Base-by-base conservation (phyloP, 1,284 basidiomycete species). In the Malassezia restricta region DNA sequence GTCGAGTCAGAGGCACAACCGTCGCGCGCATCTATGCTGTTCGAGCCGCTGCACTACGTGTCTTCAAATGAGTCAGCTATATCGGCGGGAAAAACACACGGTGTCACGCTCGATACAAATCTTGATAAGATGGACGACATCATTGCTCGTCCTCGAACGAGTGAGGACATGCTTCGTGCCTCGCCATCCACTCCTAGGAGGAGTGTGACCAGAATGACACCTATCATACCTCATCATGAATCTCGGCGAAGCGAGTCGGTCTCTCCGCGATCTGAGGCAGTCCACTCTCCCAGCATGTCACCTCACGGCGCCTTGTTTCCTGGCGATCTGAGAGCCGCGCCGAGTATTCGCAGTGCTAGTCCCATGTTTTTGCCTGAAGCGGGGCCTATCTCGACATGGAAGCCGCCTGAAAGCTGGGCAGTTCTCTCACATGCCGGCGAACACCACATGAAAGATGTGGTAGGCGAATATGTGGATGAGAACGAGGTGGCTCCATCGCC, bases 121-220 rank as follows among this genome's bases (percentile, higher is more conserved):
- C 76, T 91, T 39, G 80, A 84, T 30, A 77, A 82, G 54, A 87
- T 94, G 79, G 84, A 86, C 43, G 88, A 85, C 29, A 87, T 92
- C 68, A 78, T 92, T 59, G 78, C 49, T 35, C 28, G 17, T 11
- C n/a, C 32, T 11, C 71, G 73, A 57, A 40, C 58, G 20, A 24
- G 20, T 24, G 20, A 24, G 20, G 20, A 24, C 53, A n/a, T 27
- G 40, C 40, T 6, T 24, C 20, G 20, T 24, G 20, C 20, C 20
- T 24, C 20, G 20, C 20, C 20, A 24, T 24, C 20, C 20, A 24
- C 20, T 24, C 20, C 20, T 24, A 24, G 20, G 20, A 24, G 20
- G 20, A 24, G 20, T 24, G 20, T 24, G 20, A 24, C 20, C 20
- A 24, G 20, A 24, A 24, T 24, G 20, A 24, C 20, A 24, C 20